These are phyloP conservation scores for Pharus latifolius DNA, from an alignment of 176 grass and related monocot species.

Conservation along the genomic window DNA sequence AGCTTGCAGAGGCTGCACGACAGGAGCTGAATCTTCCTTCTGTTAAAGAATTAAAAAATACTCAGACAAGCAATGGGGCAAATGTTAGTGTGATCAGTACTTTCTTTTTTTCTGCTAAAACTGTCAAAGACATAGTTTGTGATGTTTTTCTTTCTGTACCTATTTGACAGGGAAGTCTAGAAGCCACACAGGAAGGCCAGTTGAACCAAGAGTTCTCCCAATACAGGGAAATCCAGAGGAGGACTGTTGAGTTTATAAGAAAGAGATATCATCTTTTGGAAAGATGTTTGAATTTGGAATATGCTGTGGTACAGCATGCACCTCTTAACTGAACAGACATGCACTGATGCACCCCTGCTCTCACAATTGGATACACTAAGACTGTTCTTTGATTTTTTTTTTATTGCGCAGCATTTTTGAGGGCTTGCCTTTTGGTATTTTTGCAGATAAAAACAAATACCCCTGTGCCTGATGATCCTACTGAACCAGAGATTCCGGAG, in stretches of 20 bases:
- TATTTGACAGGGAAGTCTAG: slow-evolving; percentile 59
- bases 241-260: slow-evolving; percentile 79
- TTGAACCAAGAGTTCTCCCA: slow-evolving; percentile 35
- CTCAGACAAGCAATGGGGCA: slow-evolving; percentile 42
- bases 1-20: slow-evolving; percentile 69
- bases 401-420: background rate
- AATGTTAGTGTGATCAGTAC: slow-evolving; percentile 39
- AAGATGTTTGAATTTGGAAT: slow-evolving; percentile 86
- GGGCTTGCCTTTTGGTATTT: background rate
- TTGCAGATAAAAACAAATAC: slow-evolving; percentile 56
- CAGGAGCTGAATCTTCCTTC: slow-evolving; percentile 69
- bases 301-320: slow-evolving; percentile 54
- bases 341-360: background rate
- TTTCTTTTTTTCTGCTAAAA: slow-evolving; percentile 2
- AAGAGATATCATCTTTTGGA: slow-evolving; percentile 93
- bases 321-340: slow-evolving; percentile 5
- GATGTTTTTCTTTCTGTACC: background rate
- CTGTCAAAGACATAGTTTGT: background rate
- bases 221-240: slow-evolving; percentile 82
- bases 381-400: background rate
- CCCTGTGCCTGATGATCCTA: slow-evolving; percentile 58
- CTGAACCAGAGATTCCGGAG: slow-evolving; percentile 42
- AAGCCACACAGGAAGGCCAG: slow-evolving; percentile 46
- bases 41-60: slow-evolving; percentile 33
- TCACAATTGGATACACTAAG: background rate